Conservation (phyloP, 1,284 basidiomycete genomes). For the Melampsora americana region DNA sequence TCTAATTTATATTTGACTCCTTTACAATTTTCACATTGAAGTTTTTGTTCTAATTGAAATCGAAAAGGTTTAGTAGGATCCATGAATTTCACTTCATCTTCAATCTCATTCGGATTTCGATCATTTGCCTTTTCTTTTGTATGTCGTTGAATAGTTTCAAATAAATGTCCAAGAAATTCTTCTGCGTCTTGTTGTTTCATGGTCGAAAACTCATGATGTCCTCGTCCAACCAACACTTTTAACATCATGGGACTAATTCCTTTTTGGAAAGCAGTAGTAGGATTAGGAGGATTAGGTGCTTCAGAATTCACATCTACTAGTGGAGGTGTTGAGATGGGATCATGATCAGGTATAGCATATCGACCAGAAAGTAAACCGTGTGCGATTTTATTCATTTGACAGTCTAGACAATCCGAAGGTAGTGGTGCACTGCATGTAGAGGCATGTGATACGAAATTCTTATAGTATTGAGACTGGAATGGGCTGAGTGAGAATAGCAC, state of each 20-base stretch:
- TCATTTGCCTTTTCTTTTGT: slow-evolving; percentile 58
- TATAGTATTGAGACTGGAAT: slow-evolving; percentile 71
- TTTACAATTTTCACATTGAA: slow-evolving; percentile 76
- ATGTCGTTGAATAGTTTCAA: slow-evolving; percentile 65
- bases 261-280: slow-evolving; percentile 65
- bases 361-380: slow-evolving; percentile 90
- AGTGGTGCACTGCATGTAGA: slow-evolving; percentile 65
- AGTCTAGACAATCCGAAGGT: slow-evolving; percentile 83
- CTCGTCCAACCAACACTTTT: slow-evolving; percentile 84
- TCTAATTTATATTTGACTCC: slow-evolving; percentile 88
- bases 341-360: slow-evolving; percentile 66
- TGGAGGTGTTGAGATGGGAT: slow-evolving; percentile 45
- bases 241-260: slow-evolving; percentile 80
- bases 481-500: slow-evolving; percentile 74
- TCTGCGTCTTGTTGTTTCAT: slow-evolving; percentile 98
- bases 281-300: slow-evolving; percentile 51
- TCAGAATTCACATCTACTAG: neutral
- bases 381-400: slow-evolving; percentile 87
- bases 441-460: slow-evolving; percentile 63
- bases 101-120: slow-evolving; percentile 54
- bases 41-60: slow-evolving; percentile 78
- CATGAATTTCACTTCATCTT: slow-evolving; percentile 55
- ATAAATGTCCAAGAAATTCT: slow-evolving; percentile 82
- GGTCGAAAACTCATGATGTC: slow-evolving; percentile 89
- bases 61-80: slow-evolving; percentile 70